Conservation (phyloP, 2,329 filamentous ascomycete genomes). For the Colletotrichum liaoningense region DNA sequence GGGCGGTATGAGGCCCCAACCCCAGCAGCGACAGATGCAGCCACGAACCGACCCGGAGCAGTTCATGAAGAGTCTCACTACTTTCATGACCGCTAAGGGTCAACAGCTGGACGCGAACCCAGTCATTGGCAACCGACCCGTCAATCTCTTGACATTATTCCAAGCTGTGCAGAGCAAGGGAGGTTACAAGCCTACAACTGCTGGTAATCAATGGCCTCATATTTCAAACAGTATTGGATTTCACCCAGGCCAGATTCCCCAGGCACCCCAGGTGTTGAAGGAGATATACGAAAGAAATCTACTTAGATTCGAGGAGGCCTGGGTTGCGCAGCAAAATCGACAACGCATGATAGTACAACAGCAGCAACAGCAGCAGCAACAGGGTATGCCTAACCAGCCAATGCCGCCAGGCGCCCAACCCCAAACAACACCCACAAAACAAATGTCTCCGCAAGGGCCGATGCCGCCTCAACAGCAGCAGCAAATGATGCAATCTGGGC, state of each 20-base stretch:
- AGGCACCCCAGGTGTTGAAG: conserved; percentile 76
- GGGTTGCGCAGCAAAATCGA: conserved; percentile 66
- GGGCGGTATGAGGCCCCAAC: conserved; percentile 61
- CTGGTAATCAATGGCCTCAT: conserved; percentile 77
- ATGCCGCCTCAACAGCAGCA: conserved; percentile 39
- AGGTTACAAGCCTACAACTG: conserved; percentile 80
- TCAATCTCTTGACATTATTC: conserved; percentile 84
- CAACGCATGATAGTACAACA: conserved; percentile 60
- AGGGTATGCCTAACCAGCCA: conserved; percentile 40
- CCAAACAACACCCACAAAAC: conserved; percentile 56
- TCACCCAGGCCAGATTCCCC: conserved; percentile 70
- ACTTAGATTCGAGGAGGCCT: conserved; percentile 79
- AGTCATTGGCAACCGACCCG: conserved; percentile 75
- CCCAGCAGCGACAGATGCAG: conserved; percentile 48
- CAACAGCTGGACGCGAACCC: conserved; percentile 82
- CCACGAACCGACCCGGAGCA: conserved; percentile 67
- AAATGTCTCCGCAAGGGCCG: conserved; percentile 46
- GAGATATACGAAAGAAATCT: conserved; percentile 82
- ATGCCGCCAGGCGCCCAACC: conserved; percentile 46
- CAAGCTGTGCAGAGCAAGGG: conserved; percentile 79
- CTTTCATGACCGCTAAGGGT: conserved; percentile 81
- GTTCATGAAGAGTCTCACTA: conserved; percentile 80
- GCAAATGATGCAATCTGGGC: conserved; percentile 52
- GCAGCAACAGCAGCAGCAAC: conserved; percentile 51
- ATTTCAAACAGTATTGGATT: conserved; percentile 76